A percentile compares a stretch with the other conserved stretches of the same genome.
Evolutionary conservation across 352 stramenopile genomes (phyloP).

Genomic region (Peronospora belbahrii): DNA sequence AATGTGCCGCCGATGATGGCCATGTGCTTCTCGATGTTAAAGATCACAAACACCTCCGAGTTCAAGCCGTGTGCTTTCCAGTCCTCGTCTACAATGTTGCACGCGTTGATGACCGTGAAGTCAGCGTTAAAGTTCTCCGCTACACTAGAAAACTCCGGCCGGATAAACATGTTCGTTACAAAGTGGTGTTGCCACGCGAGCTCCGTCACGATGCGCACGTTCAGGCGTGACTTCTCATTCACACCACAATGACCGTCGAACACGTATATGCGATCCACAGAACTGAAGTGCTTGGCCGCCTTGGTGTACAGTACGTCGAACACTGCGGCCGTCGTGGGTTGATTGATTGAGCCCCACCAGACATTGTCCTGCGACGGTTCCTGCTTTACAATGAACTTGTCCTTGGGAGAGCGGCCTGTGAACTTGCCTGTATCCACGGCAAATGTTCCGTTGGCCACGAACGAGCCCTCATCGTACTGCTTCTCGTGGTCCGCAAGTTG

Average conservation of each 20-base stretch:
- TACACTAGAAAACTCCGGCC: slow-evolving; percentile 71
- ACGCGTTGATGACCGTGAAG: slow-evolving; percentile 98
- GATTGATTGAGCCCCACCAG: slow-evolving; percentile 96
- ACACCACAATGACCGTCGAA: slow-evolving; percentile 95
- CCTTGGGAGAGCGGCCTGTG: slow-evolving; percentile 96
- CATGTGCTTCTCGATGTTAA: slow-evolving; percentile 95
- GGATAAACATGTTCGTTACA: slow-evolving; percentile 95
- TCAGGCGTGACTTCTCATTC: slow-evolving; percentile 87
- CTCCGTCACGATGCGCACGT: slow-evolving; percentile 96
- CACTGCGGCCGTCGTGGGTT: slow-evolving; percentile 88
- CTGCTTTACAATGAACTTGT: slow-evolving; percentile 97
- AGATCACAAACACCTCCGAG: slow-evolving; percentile 94
- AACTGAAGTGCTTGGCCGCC: slow-evolving; percentile 90
- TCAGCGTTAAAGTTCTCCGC: slow-evolving; percentile 91
- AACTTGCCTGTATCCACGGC: slow-evolving; percentile 98
- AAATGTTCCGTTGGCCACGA: slow-evolving; percentile 91
- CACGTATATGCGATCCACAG: slow-evolving; percentile 91
- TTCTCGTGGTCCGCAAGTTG: slow-evolving; percentile 94
- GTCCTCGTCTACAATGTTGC: slow-evolving; percentile 90
- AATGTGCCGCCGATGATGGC: slow-evolving; percentile 94
- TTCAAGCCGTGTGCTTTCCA: slow-evolving; percentile 92
- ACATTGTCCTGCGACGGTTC: slow-evolving; percentile 89
- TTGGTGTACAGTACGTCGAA: slow-evolving; percentile 95
- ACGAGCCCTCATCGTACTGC: slow-evolving; percentile 87
- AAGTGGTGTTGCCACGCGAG: slow-evolving; percentile 98